These are phyloP conservation scores for Aristolochia contorta DNA, from an alignment of 164 flowering plant genomes.

Conservation along the genomic window DNA sequence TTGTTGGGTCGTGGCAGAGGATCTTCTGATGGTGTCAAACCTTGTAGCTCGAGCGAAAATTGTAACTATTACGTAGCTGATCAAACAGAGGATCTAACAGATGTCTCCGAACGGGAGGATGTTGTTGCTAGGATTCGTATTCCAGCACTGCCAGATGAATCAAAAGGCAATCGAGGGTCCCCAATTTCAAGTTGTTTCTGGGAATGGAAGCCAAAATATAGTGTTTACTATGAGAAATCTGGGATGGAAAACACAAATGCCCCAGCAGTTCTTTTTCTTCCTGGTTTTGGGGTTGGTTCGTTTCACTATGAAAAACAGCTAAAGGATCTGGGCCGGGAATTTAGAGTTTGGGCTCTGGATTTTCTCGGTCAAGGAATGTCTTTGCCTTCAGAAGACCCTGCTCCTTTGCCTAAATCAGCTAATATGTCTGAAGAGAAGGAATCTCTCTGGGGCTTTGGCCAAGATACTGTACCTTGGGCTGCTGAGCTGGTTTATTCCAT, in stretches of 20 bases:
- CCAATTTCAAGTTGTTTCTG: constrained; percentile 55
- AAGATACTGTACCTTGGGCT: constrained; percentile 84
- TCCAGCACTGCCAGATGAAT: constrained; percentile 72
- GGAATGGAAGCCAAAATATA: constrained; percentile 87
- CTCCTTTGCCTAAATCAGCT: constrained; percentile 31
- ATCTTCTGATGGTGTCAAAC: constrained; percentile 8
- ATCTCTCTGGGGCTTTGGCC: constrained; percentile 81
- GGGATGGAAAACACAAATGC: constrained; percentile 63
- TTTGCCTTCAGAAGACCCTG: constrained; percentile 73
- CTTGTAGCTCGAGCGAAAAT: constrained; percentile 22
- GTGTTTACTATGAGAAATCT: constrained; percentile 71
- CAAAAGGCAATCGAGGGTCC: constrained; percentile 49
- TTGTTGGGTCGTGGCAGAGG: constrained; percentile 14
- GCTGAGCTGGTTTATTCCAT: constrained; percentile 66
- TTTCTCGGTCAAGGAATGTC: constrained; percentile 96
- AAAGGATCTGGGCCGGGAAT: constrained; percentile 84
- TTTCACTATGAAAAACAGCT: constrained; percentile 94
- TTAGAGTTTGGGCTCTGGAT: constrained; percentile 86
- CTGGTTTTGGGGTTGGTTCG: constrained; percentile 96
- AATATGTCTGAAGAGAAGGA: constrained; percentile 24
- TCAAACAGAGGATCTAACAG: constrained; percentile 27
- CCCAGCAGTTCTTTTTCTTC: constrained; percentile 75
- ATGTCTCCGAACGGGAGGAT: constrained; percentile 22
- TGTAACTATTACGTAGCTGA: constrained; percentile 37
- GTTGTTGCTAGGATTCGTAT: constrained; percentile 41